A percentile compares a stretch with the other conserved stretches of the same genome.
Evolutionary conservation across 495 filamentous ascomycete genomes (phyloP).

Genomic region (Friedmanniomyces simplex): DNA sequence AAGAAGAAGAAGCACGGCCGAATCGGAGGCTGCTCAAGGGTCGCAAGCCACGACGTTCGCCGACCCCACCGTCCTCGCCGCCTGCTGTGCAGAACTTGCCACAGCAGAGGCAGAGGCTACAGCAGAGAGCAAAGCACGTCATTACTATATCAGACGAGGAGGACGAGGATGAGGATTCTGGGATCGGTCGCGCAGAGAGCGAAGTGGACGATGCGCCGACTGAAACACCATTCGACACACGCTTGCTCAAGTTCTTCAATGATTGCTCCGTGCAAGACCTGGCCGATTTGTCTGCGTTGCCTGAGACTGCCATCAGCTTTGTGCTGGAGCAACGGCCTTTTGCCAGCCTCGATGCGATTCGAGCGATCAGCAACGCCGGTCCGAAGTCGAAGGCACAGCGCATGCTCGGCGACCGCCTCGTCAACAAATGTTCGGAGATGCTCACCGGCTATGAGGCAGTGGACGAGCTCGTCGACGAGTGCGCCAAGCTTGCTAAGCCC

Average conservation of each 20-base stretch:
- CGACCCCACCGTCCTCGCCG: conserved; percentile 28
- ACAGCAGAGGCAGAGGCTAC: neutral
- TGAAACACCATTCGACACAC: conserved; percentile 33
- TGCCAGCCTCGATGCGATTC: conserved; percentile 44
- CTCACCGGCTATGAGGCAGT: conserved; percentile 66
- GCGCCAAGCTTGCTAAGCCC: conserved; percentile 58
- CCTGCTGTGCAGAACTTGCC: conserved; percentile 21
- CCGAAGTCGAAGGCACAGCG: conserved; percentile 42
- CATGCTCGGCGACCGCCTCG: conserved; percentile 55
- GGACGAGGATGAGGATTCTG: conserved; percentile 40
- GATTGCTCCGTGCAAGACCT: conserved; percentile 60
- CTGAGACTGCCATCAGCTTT: conserved; percentile 51
- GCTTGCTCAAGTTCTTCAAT: conserved; percentile 75
- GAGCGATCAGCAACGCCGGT: conserved; percentile 32
- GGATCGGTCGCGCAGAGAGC: conserved; percentile 33
- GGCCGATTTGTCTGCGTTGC: conserved; percentile 63
- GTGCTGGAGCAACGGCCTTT: conserved; percentile 50
- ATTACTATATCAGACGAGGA: conserved; percentile 35
- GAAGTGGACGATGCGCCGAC: conserved; percentile 30
- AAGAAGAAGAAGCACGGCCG: conserved; percentile 23
- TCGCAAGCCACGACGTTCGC: conserved; percentile 40
- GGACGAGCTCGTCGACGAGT: conserved; percentile 63
- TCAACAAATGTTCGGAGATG: conserved; percentile 62
- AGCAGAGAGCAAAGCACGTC: neutral
- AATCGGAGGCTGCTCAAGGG: conserved; percentile 50